phyloP scores from a whole-genome alignment of 2,329 filamentous ascomycete species.

The Stagonosporopsis cucurbitacearum region DNA sequence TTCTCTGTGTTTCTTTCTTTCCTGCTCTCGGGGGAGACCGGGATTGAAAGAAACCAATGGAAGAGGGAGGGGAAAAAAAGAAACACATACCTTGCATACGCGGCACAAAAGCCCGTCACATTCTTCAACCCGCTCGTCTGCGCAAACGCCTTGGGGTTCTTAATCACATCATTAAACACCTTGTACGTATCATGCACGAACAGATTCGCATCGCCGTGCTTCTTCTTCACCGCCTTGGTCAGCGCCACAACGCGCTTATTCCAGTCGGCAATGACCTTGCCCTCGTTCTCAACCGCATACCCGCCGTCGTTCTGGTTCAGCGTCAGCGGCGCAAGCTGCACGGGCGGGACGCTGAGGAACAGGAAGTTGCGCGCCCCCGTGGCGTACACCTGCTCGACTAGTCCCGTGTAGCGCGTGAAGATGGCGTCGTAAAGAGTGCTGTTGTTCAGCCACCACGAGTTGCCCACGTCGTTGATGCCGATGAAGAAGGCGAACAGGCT shows the following conservation, averaged over 20 bases:
- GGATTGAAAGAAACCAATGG: background rate
- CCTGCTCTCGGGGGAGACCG: background rate
- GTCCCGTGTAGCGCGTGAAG: conserved; percentile 46
- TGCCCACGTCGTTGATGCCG: conserved; percentile 64
- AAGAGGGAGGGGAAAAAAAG: no score
- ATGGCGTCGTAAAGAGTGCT: conserved; percentile 43
- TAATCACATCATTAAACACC: conserved; percentile 61
- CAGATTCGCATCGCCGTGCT: conserved; percentile 49
- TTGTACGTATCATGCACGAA: conserved; percentile 62
- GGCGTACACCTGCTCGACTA: conserved; percentile 52
- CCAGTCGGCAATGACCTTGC: conserved; percentile 58
- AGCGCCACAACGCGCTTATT: conserved; percentile 57
- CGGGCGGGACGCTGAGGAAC: conserved; percentile 54
- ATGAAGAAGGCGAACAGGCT: conserved; percentile 61
- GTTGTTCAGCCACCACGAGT: conserved; percentile 54
- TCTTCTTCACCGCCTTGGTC: conserved; percentile 49
- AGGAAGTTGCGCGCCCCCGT: conserved; percentile 58
- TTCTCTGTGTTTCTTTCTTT: background rate
- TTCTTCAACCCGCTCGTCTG: conserved; percentile 63
- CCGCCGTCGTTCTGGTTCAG: conserved; percentile 46
- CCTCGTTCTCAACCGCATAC: conserved; percentile 40
- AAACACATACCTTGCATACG: conserved; percentile 57
- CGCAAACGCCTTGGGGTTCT: conserved; percentile 57
- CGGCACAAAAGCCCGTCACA: conserved; percentile 61
- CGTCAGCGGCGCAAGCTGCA: conserved; percentile 61